These are phyloP conservation scores for Chrysopogon serrulatus DNA, from an alignment of 176 grass and related monocot genomes.

Conservation along the genomic window DNA sequence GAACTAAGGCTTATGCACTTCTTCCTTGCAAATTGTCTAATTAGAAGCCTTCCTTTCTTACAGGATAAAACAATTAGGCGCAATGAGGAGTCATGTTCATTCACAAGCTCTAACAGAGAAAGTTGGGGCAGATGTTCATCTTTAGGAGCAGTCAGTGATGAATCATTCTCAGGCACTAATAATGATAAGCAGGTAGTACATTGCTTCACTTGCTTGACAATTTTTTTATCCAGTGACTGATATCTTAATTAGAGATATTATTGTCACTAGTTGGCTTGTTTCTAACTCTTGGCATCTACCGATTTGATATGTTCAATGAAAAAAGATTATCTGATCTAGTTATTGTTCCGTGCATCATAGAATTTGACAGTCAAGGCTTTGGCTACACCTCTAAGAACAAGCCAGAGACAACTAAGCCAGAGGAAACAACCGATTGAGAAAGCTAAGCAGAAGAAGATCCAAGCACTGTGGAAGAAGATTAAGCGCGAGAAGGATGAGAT, in stretches of 20 bases:
- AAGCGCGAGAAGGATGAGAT: slow-evolving; percentile 36
- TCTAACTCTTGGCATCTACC: background rate
- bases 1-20: background rate
- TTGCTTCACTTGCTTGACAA: slow-evolving; percentile 9
- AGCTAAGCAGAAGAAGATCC: slow-evolving; percentile 61
- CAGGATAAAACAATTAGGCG: slow-evolving; percentile 55
- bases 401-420: slow-evolving; percentile 39
- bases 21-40: slow-evolving; percentile 4
- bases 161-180: slow-evolving; percentile 44
- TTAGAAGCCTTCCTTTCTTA: slow-evolving; percentile 21
- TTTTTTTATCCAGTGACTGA: background rate
- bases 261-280: background rate
- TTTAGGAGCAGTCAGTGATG: slow-evolving; percentile 64
- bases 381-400: slow-evolving; percentile 61
- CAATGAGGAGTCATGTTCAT: slow-evolving; percentile 77
- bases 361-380: slow-evolving; percentile 68
- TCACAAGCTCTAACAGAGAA: slow-evolving; percentile 85
- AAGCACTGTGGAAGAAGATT: slow-evolving; percentile 49
- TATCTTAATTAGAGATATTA: background rate
- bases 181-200: slow-evolving; percentile 60
- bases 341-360: slow-evolving; percentile 14
- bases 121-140: slow-evolving; percentile 93
- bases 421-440: slow-evolving; percentile 44
- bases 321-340: background rate
- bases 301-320: background rate